A percentile compares a stretch with the other conserved stretches of the same genome.
These are phyloP conservation scores for Nicotiana tabacum DNA, from an alignment of 257 asterid genomes.

Conservation along the genomic window DNA sequence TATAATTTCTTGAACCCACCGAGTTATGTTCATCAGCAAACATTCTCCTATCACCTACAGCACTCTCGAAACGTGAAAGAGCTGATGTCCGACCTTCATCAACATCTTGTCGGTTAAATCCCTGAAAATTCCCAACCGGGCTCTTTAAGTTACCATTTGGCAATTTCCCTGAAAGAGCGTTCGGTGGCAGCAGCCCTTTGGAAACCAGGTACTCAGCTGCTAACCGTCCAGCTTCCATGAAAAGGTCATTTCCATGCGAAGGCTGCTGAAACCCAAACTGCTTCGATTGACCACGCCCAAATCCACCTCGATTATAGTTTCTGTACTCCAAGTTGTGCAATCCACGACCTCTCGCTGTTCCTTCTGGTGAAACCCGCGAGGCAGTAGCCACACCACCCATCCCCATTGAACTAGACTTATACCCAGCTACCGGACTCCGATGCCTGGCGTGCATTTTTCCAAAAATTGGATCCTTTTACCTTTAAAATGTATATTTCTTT, in stretches of 20 bases:
- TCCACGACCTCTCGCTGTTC: slow-evolving; percentile 58
- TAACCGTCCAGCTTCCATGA: slow-evolving; percentile 84
- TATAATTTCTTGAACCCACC: slow-evolving; percentile 35
- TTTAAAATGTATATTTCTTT: too few species aligned
- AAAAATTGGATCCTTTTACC: not conserved
- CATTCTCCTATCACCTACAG: slow-evolving; percentile 50
- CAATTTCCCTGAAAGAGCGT: slow-evolving; percentile 72
- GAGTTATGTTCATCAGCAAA: slow-evolving; percentile 50
- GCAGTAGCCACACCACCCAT: slow-evolving; percentile 49
- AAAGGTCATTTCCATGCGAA: slow-evolving; percentile 48
- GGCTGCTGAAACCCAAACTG: slow-evolving; percentile 48
- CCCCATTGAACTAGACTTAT: slow-evolving; percentile 61
- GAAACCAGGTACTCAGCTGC: slow-evolving; percentile 86
- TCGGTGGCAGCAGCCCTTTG: slow-evolving; percentile 67
- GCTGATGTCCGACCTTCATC: slow-evolving; percentile 54
- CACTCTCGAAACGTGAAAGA: slow-evolving; percentile 63
- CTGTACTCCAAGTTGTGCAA: slow-evolving; percentile 53
- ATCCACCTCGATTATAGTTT: slow-evolving; percentile 57
- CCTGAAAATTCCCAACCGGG: slow-evolving; percentile 29
- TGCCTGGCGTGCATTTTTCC: slow-evolving; percentile 65
- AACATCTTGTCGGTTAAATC: slow-evolving; percentile 38
- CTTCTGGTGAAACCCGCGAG: slow-evolving; percentile 65
- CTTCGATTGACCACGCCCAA: slow-evolving; percentile 60
- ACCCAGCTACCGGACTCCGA: slow-evolving; percentile 68
- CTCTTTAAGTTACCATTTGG: slow-evolving; percentile 47